Evolutionary conservation across 164 flowering plant species (phyloP).

Genomic region (Kalanchoe fedtschenkoi): DNA sequence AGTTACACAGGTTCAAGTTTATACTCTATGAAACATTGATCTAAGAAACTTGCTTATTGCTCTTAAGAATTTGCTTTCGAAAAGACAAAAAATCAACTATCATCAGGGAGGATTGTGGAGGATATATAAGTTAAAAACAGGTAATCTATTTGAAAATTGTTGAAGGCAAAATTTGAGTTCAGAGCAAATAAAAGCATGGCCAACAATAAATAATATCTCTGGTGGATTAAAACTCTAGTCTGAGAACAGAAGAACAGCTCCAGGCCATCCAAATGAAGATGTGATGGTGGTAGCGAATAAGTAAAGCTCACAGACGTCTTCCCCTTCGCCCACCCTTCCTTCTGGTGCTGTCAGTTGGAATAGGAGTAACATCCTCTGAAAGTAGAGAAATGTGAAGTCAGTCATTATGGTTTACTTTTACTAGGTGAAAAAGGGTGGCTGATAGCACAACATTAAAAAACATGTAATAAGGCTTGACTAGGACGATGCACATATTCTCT

Average conservation of each 20-base stretch:
- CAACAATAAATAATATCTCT: neutral
- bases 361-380: slow-evolving; percentile 65
- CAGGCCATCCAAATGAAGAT: no score
- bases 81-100: no score
- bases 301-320: slow-evolving; percentile 21
- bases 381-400: neutral
- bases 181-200: neutral
- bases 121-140: neutral
- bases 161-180: neutral
- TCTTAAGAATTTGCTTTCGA: no score
- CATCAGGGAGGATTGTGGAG: no score
- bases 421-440: no score
- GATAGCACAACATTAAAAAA: no score
- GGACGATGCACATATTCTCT: no score
- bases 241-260: neutral
- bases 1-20: no score
- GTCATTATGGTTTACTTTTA: no score
- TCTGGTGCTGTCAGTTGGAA: slow-evolving; percentile 55
- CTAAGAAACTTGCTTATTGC: no score
- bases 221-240: neutral
- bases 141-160: neutral
- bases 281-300: neutral
- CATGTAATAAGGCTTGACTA: no score
- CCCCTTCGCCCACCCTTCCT: slow-evolving; percentile 60
- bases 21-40: no score